Evolutionary conservation across 257 asterid genomes (phyloP).

Genomic region (Primulina huaijiensis): DNA sequence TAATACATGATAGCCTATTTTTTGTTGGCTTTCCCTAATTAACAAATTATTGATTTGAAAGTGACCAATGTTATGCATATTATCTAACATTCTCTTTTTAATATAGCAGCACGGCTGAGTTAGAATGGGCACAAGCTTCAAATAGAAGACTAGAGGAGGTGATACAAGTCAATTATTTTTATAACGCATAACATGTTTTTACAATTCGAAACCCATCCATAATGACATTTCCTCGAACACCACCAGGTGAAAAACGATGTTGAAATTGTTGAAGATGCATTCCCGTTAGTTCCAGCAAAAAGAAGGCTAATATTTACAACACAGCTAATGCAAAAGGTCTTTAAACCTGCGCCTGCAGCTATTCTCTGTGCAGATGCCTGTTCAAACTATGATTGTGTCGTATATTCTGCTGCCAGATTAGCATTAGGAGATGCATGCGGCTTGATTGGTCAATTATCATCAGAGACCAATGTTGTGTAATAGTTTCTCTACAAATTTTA

Average conservation of each 20-base stretch:
- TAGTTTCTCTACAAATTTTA: conserved; percentile 18
- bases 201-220: conserved; percentile 12
- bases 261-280: conserved; percentile 33
- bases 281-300: conserved; percentile 48
- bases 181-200: background rate
- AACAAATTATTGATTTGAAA: background rate
- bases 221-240: conserved; percentile 5
- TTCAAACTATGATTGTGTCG: conserved; percentile 44
- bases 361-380: conserved; percentile 50
- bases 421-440: conserved; percentile 74
- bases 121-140: conserved; percentile 58
- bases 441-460: conserved; percentile 30
- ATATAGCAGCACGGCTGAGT: conserved; percentile 46
- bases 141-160: conserved; percentile 56
- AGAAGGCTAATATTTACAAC: conserved; percentile 58
- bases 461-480: conserved; percentile 39
- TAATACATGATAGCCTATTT: background rate
- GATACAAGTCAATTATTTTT: conserved; percentile 24
- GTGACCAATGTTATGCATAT: background rate
- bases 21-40: background rate
- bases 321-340: conserved; percentile 63
- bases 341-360: conserved; percentile 48
- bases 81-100: conserved; percentile 20
- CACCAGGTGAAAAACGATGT: conserved; percentile 48
- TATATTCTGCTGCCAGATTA: conserved; percentile 56